Conservation (phyloP, 768 basidiomycete species). For the Dictyophora rubrovolvata region DNA sequence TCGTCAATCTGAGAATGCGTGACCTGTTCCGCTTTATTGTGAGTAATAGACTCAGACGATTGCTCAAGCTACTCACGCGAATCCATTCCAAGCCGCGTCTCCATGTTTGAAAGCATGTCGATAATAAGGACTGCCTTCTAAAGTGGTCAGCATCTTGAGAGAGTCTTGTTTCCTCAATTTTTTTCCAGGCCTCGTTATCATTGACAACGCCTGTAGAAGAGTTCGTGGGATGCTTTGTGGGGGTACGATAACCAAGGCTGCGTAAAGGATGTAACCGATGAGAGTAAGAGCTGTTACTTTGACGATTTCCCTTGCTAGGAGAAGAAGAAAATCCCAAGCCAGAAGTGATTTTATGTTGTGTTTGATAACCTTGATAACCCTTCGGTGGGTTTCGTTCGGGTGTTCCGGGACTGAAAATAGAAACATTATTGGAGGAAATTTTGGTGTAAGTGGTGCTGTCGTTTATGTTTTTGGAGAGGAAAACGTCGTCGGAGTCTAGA, state of each 20-base stretch:
- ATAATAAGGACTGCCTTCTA: slow-evolving; percentile 49
- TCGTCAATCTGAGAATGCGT: slow-evolving; percentile 58
- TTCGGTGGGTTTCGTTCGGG: not conserved
- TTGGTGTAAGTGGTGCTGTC: not conserved
- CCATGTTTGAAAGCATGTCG: slow-evolving; percentile 73
- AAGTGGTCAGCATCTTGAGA: slow-evolving; percentile 65
- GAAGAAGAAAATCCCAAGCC: not conserved
- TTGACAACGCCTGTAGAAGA: slow-evolving; percentile 1
- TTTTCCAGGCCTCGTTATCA: slow-evolving; percentile 71
- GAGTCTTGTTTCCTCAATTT: slow-evolving; percentile 58
- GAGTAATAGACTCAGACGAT: slow-evolving; percentile 7
- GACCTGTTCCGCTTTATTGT: slow-evolving; percentile 35
- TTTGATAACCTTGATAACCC: not conserved
- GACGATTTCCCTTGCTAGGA: not conserved
- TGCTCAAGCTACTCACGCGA: slow-evolving; percentile 36
- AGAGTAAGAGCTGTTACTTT: not conserved
- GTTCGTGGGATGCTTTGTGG: not conserved
- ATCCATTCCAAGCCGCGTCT: slow-evolving; percentile 62
- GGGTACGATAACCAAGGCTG: not conserved
- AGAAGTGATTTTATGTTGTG: not conserved
- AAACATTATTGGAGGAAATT: not conserved
- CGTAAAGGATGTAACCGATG: not conserved
- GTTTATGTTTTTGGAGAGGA: slow-evolving; percentile 24
- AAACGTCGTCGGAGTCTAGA: slow-evolving; percentile 30
- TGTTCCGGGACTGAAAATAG: not conserved